A percentile compares a stretch with the other conserved stretches of the same genome.
phyloP scores from a whole-genome alignment of 2,329 filamentous ascomycete genomes.

The Corynespora cassiicola region DNA sequence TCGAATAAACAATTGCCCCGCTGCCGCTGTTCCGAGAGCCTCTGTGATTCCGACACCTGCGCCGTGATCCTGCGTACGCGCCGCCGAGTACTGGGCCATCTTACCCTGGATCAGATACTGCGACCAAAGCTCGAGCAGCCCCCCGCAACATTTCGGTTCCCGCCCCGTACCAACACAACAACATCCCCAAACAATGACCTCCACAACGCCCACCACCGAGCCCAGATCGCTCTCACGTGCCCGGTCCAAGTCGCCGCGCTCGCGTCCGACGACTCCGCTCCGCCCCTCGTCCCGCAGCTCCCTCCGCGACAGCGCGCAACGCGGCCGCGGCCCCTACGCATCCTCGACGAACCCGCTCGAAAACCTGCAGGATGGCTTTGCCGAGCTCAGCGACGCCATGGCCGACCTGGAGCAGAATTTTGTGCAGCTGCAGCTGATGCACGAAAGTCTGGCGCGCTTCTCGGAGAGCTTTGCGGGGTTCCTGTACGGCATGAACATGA shows the following conservation, averaged over 20 bases:
- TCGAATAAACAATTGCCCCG: too few species aligned
- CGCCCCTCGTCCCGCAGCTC: slow-evolving; percentile 89
- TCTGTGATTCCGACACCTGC: too few species aligned
- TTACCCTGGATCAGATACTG: too few species aligned
- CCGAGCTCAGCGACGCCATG: slow-evolving; percentile 91
- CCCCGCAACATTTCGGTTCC: too few species aligned
- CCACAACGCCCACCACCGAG: slow-evolving; percentile 24
- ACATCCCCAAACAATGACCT: slow-evolving; percentile 29
- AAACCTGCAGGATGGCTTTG: slow-evolving; percentile 85
- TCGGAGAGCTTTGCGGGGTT: slow-evolving; percentile 96
- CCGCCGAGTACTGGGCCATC: too few species aligned
- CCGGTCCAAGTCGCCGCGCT: slow-evolving; percentile 63
- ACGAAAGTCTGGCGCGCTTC: slow-evolving; percentile 91
- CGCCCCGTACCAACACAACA: too few species aligned
- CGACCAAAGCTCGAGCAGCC: not conserved
- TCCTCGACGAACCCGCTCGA: slow-evolving; percentile 75
- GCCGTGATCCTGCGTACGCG: too few species aligned
- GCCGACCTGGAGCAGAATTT: slow-evolving; percentile 96
- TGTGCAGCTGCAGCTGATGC: slow-evolving; percentile 96
- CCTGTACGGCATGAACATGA: slow-evolving; percentile 97
- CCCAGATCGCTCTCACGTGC: slow-evolving; percentile 52
- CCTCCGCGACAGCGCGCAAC: slow-evolving; percentile 65
- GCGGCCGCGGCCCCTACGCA: slow-evolving; percentile 52
- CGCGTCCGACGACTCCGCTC: slow-evolving; percentile 88
- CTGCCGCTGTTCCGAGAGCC: too few species aligned